Conservation (phyloP, 2,329 filamentous ascomycete genomes). For the Tolypocladium tundrense region DNA sequence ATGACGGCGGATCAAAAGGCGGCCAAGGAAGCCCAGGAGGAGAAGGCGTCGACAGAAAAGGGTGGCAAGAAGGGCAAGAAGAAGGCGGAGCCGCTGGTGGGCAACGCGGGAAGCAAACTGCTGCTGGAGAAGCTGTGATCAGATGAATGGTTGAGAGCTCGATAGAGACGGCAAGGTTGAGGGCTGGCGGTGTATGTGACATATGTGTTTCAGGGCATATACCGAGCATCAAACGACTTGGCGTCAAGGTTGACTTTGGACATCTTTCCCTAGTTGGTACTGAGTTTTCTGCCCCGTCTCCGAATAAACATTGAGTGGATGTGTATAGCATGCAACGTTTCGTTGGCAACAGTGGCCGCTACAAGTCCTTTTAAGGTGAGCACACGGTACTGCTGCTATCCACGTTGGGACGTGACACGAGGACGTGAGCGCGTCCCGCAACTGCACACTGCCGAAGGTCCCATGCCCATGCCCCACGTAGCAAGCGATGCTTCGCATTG, state of each 20-base stretch:
- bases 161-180: constrained; percentile 7
- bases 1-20: constrained; percentile 44
- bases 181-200: not conserved
- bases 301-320: not conserved
- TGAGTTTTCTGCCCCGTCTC: not conserved
- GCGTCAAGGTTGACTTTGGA: not conserved
- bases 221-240: constrained; percentile 1
- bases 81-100: constrained; percentile 35
- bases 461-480: not conserved
- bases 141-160: not conserved
- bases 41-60: constrained; percentile 32
- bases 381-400: not conserved
- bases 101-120: constrained; percentile 53
- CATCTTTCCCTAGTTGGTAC: not conserved
- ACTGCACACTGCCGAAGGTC: not conserved
- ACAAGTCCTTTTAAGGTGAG: not conserved
- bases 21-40: constrained; percentile 37
- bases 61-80: constrained; percentile 30
- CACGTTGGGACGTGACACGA: not conserved
- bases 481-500: not conserved
- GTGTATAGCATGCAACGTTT: not conserved
- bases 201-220: not conserved
- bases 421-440: not conserved
- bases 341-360: not conserved
- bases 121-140: constrained; percentile 46